Base-by-base conservation (phyloP, 2,329 filamentous ascomycete genomes). In the Hymenoscyphus scutula region DNA sequence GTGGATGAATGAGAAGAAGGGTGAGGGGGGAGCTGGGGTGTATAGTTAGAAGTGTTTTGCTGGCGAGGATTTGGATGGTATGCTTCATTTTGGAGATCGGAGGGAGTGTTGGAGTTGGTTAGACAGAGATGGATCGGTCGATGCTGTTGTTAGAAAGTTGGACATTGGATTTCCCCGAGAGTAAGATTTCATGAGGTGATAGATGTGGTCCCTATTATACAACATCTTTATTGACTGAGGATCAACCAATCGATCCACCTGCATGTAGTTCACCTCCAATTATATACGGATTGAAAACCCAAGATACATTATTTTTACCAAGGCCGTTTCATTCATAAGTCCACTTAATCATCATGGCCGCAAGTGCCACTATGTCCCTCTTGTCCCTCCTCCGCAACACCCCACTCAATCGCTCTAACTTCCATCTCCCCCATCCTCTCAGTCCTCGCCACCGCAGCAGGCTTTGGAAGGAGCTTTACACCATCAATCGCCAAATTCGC, bases 401-500 rank as follows among this genome's bases (percentile, higher is more conserved):
- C 48, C 62, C 62, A 64, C 48, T 60, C 25, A 38, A 64, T 56
- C 7, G 34, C 55, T 30, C 62, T 58, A n/a, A 55, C 4, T 6
- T 55, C 27, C 59, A 59, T 64, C 34, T 62, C 59, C 51, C 60
- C 63, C 30, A 62, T 13, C 3, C 17, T 30, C 15, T 34, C 61
- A 19, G 58, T 53, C 23, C 59, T 62, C 1, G 60, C 10, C 4
- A 51, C 58, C 19, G 11, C 19, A 25, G 51, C 30, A 32, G 53
- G 30, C 17, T 63, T 62, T 15, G 61, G 56, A 32, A 65, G 37
- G 32, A 65, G 48, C 32, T 60, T 58, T 15, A 53, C 37, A 29
- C 64, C 64, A 19, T 65, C 59, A 37, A 45, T 59, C 15, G 63
- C 63, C 4, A 65, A 59, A 2, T 59, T 61, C 5, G 60, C 56